Base-by-base conservation (phyloP, 2,329 filamentous ascomycete species). In the Exophiala oligosperma region DNA sequence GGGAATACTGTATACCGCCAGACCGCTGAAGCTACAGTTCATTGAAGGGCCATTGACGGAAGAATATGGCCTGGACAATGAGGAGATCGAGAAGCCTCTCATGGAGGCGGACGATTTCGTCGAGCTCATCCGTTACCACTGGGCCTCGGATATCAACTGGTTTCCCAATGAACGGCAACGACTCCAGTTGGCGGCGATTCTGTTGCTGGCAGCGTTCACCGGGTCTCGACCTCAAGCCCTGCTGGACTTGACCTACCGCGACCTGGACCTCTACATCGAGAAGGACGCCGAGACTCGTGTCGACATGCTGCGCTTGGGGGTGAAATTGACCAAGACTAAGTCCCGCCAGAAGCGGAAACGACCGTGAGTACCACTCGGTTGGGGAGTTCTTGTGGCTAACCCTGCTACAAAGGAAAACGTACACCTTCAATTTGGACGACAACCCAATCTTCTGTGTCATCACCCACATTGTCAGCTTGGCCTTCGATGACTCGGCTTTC, bases 391-490 rank as follows among this genome's bases (percentile, higher is more conserved):
- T 52, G 7, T n/a, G 21, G 21, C 49, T 52, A 26, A 29, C 21
- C 11, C 23, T n/a, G 37, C 37, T 52, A 43, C 41, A 40, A 26
- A 52, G 35, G 40, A 52, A 52, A 38, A 35, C 23, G 35, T 49
- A 35, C 41, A 37, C 26, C 5, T 49, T 43, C 11, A 40, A 57
- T 48, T 49, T 60, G 8, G 49, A 60, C 50, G 49, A 60, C 38
- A 60, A 60, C 35, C 52, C 38, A 4, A 44, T 59, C 1, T 59
- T 59, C 46, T 59, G 28, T n/a, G 54, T 59, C n/a, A 56, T 59
- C 38, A 59, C 52, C 48, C 14, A 59, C 17, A 56, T 59, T 29
- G 43, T 52, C 23, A 55, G 57, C 21, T 47, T 59, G 6, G 47
- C 52, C 21, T 59, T 59, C 47, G 47, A 59, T 47, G 23, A 59